Conservation (phyloP, 202 grass and related monocot genomes). For the Alloteropsis angusta region DNA sequence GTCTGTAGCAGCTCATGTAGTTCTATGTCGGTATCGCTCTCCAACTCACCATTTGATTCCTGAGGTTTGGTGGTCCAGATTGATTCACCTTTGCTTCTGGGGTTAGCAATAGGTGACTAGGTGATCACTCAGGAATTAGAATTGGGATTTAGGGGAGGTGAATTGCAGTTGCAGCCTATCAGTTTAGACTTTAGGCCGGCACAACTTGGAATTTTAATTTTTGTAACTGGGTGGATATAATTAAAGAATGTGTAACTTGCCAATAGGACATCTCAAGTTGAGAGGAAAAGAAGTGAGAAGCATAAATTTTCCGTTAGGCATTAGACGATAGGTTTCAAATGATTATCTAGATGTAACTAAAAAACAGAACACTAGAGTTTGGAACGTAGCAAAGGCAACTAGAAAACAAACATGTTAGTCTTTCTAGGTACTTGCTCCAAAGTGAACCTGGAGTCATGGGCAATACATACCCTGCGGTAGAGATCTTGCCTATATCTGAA, state of each 20-base stretch:
- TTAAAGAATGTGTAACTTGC: conserved; percentile 23
- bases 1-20: not conserved
- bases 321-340: not conserved
- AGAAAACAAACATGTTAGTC: not conserved
- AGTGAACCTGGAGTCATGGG: not conserved
- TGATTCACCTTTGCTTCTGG: conserved; percentile 22
- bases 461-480: not conserved
- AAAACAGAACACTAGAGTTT: not conserved
- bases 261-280: conserved; percentile 25
- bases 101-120: conserved; percentile 14
- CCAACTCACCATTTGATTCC: conserved; percentile 23
- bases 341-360: not conserved
- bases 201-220: conserved; percentile 29
- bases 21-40: conserved; percentile 10
- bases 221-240: conserved; percentile 18
- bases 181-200: conserved; percentile 19
- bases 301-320: not conserved
- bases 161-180: not conserved
- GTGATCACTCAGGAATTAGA: conserved; percentile 13
- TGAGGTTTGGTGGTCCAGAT: not conserved
- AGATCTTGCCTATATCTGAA: not conserved
- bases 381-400: not conserved
- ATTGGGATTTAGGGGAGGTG: conserved; percentile 13
- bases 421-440: not conserved
- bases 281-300: not conserved